These are phyloP conservation scores for Fusarium fujikuroi DNA, from an alignment of 2,329 filamentous ascomycete species.

Conservation along the genomic window DNA sequence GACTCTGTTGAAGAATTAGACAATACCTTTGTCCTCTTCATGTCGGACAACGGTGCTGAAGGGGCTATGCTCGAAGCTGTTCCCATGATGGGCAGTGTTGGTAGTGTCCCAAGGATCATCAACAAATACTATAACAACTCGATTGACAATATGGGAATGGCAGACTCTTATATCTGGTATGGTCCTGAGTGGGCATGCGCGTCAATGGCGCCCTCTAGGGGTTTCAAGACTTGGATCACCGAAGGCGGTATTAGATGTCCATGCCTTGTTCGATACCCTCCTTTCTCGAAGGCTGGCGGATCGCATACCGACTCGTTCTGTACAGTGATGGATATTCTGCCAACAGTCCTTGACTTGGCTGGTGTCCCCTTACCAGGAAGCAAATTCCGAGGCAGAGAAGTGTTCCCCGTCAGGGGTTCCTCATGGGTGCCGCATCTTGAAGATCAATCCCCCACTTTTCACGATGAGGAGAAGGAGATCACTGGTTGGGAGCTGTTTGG, in stretches of 20 bases:
- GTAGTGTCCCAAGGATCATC: slow-evolving; percentile 30
- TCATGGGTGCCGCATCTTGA: slow-evolving; percentile 34
- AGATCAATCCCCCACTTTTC: slow-evolving; percentile 52
- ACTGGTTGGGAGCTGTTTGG: slow-evolving; percentile 68
- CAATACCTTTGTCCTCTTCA: slow-evolving; percentile 9
- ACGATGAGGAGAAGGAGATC: slow-evolving; percentile 59
- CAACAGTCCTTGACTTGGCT: slow-evolving; percentile 60
- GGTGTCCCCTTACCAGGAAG: slow-evolving; percentile 51
- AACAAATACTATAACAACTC: slow-evolving; percentile 58
- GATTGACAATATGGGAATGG: slow-evolving; percentile 67
- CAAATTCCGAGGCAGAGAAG: slow-evolving; percentile 55
- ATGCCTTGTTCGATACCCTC: slow-evolving; percentile 46
- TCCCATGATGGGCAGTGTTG: slow-evolving; percentile 53
- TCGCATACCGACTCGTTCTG: slow-evolving; percentile 45
- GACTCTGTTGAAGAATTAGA: slow-evolving; percentile 36
- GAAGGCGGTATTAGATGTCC: slow-evolving; percentile 42
- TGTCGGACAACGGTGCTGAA: slow-evolving; percentile 9
- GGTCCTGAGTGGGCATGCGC: slow-evolving; percentile 64
- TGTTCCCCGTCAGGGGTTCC: slow-evolving; percentile 61
- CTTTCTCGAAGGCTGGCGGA: slow-evolving; percentile 39
- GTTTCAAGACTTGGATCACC: slow-evolving; percentile 50
- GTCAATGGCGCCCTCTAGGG: slow-evolving; percentile 50
- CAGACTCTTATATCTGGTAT: slow-evolving; percentile 69
- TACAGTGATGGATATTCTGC: slow-evolving; percentile 62
- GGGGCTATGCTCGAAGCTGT: slow-evolving; percentile 59